A percentile compares a stretch with the other conserved stretches of the same genome.
These are phyloP conservation scores for Sporodiniella umbellata DNA, from an alignment of 371 early-diverging fungal species.

Conservation along the genomic window DNA sequence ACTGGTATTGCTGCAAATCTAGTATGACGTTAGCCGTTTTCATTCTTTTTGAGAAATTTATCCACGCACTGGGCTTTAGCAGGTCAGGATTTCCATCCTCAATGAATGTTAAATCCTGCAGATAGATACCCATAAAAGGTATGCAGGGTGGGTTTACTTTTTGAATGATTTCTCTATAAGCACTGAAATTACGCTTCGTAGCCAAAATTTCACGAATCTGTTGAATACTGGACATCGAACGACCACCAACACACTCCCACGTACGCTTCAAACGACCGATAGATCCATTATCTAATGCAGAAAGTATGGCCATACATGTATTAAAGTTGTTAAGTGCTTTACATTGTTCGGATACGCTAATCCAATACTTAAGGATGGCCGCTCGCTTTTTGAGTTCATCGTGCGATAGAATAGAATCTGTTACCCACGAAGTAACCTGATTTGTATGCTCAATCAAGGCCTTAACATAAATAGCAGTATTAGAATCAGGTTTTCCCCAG, in stretches of 20 bases:
- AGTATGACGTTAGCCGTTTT: constrained; percentile 88
- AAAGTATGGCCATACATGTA: constrained; percentile 83
- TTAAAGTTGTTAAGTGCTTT: constrained; percentile 69
- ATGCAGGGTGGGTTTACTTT: constrained; percentile 87
- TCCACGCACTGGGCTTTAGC: constrained; percentile 55
- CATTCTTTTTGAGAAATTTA: constrained; percentile 89
- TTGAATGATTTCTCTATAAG: constrained; percentile 82
- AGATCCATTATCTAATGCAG: constrained; percentile 82
- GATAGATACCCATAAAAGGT: constrained; percentile 85
- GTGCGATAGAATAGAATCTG: constrained; percentile 76
- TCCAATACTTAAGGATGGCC: constrained; percentile 74
- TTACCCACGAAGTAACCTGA: constrained; percentile 89
- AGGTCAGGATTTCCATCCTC: constrained; percentile 82
- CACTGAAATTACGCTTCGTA: constrained; percentile 74
- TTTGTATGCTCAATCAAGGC: constrained; percentile 64
- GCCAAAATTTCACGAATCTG: constrained; percentile 66
- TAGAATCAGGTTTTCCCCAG: constrained; percentile 66
- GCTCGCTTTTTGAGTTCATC: constrained; percentile 78
- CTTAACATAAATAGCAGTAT: constrained; percentile 62
- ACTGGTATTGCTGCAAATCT: constrained; percentile 88
- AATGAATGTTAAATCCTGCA: constrained; percentile 91
- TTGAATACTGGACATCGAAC: constrained; percentile 45
- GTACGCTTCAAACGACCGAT: constrained; percentile 86
- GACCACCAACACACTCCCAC: constrained; percentile 62
- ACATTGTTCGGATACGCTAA: constrained; percentile 73